phyloP scores from a whole-genome alignment of 306 rosid genomes.

The Dryas alaskensis region DNA sequence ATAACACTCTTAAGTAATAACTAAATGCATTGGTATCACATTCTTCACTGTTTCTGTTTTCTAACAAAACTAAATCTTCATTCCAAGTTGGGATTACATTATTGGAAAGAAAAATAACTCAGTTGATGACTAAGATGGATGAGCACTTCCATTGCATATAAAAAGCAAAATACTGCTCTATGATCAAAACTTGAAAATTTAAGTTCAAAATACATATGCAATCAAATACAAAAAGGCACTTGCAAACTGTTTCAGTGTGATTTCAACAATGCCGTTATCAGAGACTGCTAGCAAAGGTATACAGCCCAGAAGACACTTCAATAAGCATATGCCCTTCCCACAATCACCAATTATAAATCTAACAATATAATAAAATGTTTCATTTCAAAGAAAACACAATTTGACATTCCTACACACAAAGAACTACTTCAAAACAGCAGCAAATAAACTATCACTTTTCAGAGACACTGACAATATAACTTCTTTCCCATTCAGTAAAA shows the following conservation, averaged over 20 bases:
- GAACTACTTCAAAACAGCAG: neutral
- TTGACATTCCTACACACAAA: neutral
- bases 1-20: slow-evolving; percentile 6
- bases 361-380: neutral
- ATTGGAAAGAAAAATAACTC: neutral
- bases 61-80: neutral
- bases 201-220: neutral
- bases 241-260: neutral
- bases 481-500: slow-evolving; percentile 1
- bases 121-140: neutral
- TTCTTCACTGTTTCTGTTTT: neutral
- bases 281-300: neutral
- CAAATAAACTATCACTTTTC: neutral
- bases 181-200: neutral
- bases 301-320: neutral
- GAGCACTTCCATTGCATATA: neutral
- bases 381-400: neutral
- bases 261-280: neutral
- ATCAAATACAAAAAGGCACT: neutral
- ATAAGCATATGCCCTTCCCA: neutral
- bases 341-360: neutral
- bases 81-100: too few relatives aligned
- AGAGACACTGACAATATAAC: neutral
- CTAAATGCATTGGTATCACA: neutral
- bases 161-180: neutral